Evolutionary conservation across 306 rosid species (phyloP), one percentile per base, ranked within the genome.

Genomic region (Begonia loranthoides): DNA sequence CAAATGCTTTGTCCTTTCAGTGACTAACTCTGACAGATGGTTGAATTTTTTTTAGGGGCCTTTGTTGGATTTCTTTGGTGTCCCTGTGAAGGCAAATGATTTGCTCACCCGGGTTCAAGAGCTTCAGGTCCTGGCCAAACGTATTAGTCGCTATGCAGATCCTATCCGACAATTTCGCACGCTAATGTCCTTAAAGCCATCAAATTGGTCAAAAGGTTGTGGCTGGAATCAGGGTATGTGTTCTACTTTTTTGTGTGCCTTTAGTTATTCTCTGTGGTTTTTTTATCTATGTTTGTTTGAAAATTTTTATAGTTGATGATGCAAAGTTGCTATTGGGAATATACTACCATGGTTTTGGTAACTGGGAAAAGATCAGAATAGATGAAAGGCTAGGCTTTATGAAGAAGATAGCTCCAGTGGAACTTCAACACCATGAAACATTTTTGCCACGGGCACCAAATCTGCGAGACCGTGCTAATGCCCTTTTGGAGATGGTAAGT

Each of bases 181-280:
- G 54, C 67, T 92, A 64, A 70, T 65, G 6, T 76, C 80, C 69
- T 88, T 92, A 57, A 92, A 92, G 56, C 99, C 96, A 73, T 70
- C 99, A 65, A 92, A 83, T 65, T 92, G 99, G 99, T 87, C 99
- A 7, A 92, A 92, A 76, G 99, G 99, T 55, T 92, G 99, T 60
- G 99, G 99, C 54, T 92, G 99, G 99, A 92, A 92, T 79, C 96
- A 80, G 64, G 66, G 99, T 92, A 92, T 46, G 99, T 78, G 34
- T 59, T 64, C 54, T 53, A 70, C 56, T 38, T 69, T 56, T 28
- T n/a, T 50, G 16, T 41, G 57, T 60, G 17, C 52, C 15, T 52
- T 5, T 54, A 13, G 36, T 6, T 44, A 0, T 39, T 60, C 41
- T 24, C 50, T 44, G 19, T 36, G 19, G 56, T 13, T 28, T 14